Evolutionary conservation across 257 asterid species (phyloP), one percentile per base, ranked within the genome.

Genomic region (Jasminum sambac): DNA sequence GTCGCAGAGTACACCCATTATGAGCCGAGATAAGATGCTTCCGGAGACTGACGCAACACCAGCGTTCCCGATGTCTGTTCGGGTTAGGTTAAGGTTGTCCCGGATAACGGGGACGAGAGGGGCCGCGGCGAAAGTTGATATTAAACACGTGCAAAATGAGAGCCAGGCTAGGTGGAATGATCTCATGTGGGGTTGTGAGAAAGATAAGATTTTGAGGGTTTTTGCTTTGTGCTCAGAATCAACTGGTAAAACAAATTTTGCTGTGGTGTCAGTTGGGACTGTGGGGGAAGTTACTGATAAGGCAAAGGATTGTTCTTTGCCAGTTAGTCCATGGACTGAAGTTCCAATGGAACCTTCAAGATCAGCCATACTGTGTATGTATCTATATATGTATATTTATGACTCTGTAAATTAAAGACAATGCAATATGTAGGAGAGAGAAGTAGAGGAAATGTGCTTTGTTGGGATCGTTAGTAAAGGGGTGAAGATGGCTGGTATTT

Each of bases 121-220:
- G 0, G 86, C 83, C 6, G 81, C 77, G 8, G 83, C 81, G 70
- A 82, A 82, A 41, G 86, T 82, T 63, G 86, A 82, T 68, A 82
- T 26, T 68, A 82, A 71, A 71, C 81, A 78, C 1, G 86, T 76
- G 78, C 73, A 82, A 79, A 82, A 79, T 11, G 86, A 82, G 72
- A 78, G 10, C 86, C 86, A 81, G 23, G 86, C 81, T 0, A 81
- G 37, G 77, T 82, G 87, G 82, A 82, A 82, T 67, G 87, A 68
- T 40, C 84, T 55, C 87, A 79, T 82, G 80, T 82, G 84, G 30
- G 87, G 87, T n/a, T 73, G 74, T 0, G 61, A 42, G 64, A 83
- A 78, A 13, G 84, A 83, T 1, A 77, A 23, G 12, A 83, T 63
- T 10, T 83, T 76, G 12, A 80, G 70, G 73, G 79, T 37, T 74